These are phyloP conservation scores for Malus hybrid DNA, from an alignment of 331 rosid genomes.

Conservation along the genomic window DNA sequence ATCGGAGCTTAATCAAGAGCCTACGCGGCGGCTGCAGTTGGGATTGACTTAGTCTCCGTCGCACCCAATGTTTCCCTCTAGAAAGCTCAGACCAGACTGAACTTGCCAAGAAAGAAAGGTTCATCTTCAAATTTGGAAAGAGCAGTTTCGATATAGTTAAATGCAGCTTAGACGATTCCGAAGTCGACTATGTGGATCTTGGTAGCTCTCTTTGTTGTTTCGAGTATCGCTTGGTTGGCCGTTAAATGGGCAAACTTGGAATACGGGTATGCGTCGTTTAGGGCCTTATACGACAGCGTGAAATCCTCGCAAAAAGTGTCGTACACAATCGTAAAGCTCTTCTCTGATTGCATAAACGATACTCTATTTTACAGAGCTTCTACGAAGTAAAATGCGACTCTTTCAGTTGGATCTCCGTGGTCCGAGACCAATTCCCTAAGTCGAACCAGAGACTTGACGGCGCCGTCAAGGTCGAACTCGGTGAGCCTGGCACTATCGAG, in stretches of 20 bases:
- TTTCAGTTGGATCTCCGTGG: constrained; percentile 69
- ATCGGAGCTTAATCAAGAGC: constrained; percentile 33
- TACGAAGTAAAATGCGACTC: constrained; percentile 57
- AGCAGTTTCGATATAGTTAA: too few relatives aligned
- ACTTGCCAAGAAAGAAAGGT: too few relatives aligned
- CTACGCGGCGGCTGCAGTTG: constrained; percentile 52
- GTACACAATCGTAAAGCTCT: too few relatives aligned
- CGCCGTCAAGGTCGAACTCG: constrained; percentile 59
- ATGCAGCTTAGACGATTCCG: constrained; percentile 59
- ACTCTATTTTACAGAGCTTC: constrained; percentile 53
- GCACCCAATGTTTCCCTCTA: constrained; percentile 76
- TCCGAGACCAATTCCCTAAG: constrained; percentile 53
- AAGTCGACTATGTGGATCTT: constrained; percentile 90
- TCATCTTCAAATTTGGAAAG: too few relatives aligned
- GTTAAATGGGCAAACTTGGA: too few relatives aligned
- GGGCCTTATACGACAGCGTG: too few relatives aligned
- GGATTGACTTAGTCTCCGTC: constrained; percentile 61
- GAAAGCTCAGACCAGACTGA: constrained; percentile 42
- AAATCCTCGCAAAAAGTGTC: too few relatives aligned
- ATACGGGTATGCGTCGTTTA: too few relatives aligned
- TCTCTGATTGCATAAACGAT: not conserved
- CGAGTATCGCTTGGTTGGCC: not conserved
- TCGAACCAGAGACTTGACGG: constrained; percentile 43
- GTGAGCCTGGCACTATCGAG: constrained; percentile 51
- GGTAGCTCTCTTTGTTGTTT: constrained; percentile 53